Percentiles rank a stretch among this genome's conserved stretches.
phyloP scores from a whole-genome alignment of 2,329 filamentous ascomycete genomes.

The Penicillium sp. region DNA sequence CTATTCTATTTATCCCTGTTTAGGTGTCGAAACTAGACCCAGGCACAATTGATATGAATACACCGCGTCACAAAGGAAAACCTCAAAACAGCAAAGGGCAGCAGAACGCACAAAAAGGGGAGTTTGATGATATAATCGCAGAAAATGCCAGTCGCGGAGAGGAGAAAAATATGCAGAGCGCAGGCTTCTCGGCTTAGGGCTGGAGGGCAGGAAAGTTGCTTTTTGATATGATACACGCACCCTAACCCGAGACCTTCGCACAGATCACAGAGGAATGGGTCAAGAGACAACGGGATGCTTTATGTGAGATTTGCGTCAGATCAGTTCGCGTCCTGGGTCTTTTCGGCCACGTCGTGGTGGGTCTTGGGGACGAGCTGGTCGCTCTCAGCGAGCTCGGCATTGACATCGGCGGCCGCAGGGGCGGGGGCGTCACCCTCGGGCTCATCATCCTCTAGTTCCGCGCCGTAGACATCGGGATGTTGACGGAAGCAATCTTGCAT shows the following conservation, averaged over 20 bases:
- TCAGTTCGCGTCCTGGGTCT: constrained; percentile 21
- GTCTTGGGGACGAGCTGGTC: constrained; percentile 46
- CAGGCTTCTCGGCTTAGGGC: constrained; percentile 1
- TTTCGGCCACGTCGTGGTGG: constrained; percentile 39
- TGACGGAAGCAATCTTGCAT: constrained; percentile 97
- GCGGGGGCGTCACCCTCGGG: constrained; percentile 30
- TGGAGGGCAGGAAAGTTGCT: constrained; percentile 10
- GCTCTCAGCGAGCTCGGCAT: constrained; percentile 33
- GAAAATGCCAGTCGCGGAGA: constrained; percentile 10
- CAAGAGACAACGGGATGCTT: constrained; percentile 4
- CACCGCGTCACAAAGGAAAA: constrained; percentile 21
- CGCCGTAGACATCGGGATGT: constrained; percentile 88
- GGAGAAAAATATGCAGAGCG: constrained; percentile 8
- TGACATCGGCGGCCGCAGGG: constrained; percentile 18
- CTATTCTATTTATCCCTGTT: constrained; percentile 25
- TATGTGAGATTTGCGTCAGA: constrained; percentile 1
- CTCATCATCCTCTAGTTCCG: constrained; percentile 69
- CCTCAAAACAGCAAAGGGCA: constrained; percentile 7
- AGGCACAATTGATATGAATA: constrained; percentile 22
- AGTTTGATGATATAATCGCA: constrained; percentile 18
- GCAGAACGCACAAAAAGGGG: constrained; percentile 17
- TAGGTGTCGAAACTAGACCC: constrained; percentile 10
- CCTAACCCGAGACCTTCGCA: constrained; percentile 11
- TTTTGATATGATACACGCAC: constrained; percentile 22
- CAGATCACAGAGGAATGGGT: constrained; percentile 7